Conservation (phyloP, 257 asterid species). For the Misopates orontium region DNA sequence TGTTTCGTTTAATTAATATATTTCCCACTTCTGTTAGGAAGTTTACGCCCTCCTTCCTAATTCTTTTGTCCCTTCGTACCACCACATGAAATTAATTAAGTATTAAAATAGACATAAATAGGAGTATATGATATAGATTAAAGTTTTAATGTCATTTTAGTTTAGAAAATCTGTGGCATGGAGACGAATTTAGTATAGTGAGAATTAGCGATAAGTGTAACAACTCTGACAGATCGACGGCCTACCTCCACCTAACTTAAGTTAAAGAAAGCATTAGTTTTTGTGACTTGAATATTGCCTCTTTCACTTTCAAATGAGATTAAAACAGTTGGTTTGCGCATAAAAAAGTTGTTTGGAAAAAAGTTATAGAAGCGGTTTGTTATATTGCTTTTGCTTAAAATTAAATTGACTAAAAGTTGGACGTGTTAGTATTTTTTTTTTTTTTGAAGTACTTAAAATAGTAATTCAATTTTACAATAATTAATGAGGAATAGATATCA, state of each 20-base stretch:
- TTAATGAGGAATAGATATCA: no score
- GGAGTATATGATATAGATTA: not conserved
- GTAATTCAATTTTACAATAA: no score
- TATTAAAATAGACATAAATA: conserved; percentile 20
- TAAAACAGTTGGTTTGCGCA: no score
- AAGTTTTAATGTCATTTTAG: not conserved
- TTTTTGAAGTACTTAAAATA: no score
- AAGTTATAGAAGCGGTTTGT: no score
- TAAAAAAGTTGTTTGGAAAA: not conserved
- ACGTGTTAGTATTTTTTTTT: no score
- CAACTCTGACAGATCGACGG: conserved; percentile 30
- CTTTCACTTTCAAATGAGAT: no score
- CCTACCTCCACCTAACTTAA: conserved; percentile 36
- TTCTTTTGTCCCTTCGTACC: conserved; percentile 25
- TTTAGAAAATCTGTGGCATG: conserved; percentile 7
- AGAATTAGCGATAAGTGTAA: conserved; percentile 24
- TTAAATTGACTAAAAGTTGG: no score
- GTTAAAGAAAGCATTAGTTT: not conserved
- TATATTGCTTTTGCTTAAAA: no score
- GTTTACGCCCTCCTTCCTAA: conserved; percentile 1
- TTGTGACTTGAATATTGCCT: not conserved
- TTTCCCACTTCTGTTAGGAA: conserved; percentile 21
- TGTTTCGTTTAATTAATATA: conserved; percentile 9
- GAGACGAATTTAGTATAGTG: conserved; percentile 11
- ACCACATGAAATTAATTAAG: conserved; percentile 1